Evolutionary conservation across 257 asterid genomes (phyloP).

Genomic region (Handroanthus guayacan): DNA sequence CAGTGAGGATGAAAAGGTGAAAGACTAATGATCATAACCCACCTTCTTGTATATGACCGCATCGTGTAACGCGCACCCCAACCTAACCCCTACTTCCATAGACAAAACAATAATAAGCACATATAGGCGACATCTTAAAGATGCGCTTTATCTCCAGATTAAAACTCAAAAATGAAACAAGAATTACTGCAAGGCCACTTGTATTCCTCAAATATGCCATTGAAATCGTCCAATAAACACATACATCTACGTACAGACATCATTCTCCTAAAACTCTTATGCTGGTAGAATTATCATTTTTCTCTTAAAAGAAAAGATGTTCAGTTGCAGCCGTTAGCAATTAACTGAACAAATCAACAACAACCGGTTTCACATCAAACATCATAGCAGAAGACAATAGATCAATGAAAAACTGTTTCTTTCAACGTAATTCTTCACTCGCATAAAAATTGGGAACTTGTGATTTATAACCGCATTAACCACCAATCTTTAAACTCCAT

Average conservation of each 20-base stretch:
- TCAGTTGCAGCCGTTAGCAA: not conserved
- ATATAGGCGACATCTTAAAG: not conserved
- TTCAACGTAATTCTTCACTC: not conserved
- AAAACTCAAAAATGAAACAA: not conserved
- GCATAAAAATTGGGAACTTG: not conserved
- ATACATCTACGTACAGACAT: not conserved
- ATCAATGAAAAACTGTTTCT: slow-evolving; percentile 19
- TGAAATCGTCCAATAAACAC: not conserved
- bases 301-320: not conserved
- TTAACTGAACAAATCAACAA: slow-evolving; percentile 17
- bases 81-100: not conserved
- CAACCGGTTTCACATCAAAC: not conserved
- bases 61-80: not conserved
- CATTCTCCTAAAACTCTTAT: not conserved
- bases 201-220: not conserved
- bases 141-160: not conserved
- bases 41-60: not conserved
- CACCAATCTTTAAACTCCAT: not conserved
- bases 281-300: not conserved
- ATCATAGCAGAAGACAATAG: slow-evolving; percentile 5
- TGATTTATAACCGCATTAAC: slow-evolving; percentile 9
- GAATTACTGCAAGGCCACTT: not conserved
- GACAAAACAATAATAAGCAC: not conserved
- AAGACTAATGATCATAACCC: not conserved
- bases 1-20: slow-evolving; percentile 1